These are phyloP conservation scores for Candida vaughaniae DNA, from an alignment of 805 yeast genomes.

Conservation along the genomic window DNA sequence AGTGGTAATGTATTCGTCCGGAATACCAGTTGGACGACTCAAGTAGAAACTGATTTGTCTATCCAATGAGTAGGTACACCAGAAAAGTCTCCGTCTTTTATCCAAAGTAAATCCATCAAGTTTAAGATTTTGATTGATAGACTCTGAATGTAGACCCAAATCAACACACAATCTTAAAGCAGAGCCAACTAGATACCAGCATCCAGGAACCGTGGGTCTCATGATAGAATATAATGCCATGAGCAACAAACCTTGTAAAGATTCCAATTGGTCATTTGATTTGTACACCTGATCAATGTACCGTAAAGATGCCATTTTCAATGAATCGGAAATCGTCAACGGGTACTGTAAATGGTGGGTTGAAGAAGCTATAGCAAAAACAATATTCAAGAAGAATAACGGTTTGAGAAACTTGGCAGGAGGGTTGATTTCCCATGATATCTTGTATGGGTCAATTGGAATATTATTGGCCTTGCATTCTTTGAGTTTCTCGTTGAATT, in stretches of 20 bases:
- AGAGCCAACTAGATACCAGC: conserved; percentile 87
- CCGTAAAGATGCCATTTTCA: conserved; percentile 61
- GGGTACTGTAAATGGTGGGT: conserved; percentile 69
- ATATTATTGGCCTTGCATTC: conserved; percentile 5
- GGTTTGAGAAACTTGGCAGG: conserved; percentile 53
- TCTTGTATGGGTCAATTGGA: conserved; percentile 27
- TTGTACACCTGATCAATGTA: conserved; percentile 57
- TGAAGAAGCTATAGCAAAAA: conserved; percentile 80
- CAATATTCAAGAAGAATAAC: conserved; percentile 68
- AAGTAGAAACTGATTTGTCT: conserved; percentile 82
- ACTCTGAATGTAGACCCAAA: conserved; percentile 77
- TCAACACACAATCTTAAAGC: conserved; percentile 80
- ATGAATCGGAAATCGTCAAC: conserved; percentile 64
- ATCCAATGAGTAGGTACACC: conserved; percentile 88
- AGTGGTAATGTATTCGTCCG: conserved; percentile 73
- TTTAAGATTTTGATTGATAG: conserved; percentile 23
- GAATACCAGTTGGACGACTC: conserved; percentile 86
- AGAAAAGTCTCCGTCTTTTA: conserved; percentile 71
- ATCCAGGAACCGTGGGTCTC: conserved; percentile 89
- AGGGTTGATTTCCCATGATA: conserved; percentile 38
- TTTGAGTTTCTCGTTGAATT: conserved; percentile 19
- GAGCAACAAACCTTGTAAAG: conserved; percentile 68
- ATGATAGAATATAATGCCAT: conserved; percentile 72
- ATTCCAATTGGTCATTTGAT: conserved; percentile 62
- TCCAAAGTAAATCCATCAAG: conserved; percentile 62